phyloP scores from a whole-genome alignment of 768 basidiomycete species.

The Tubosaeta brunneosetosa region DNA sequence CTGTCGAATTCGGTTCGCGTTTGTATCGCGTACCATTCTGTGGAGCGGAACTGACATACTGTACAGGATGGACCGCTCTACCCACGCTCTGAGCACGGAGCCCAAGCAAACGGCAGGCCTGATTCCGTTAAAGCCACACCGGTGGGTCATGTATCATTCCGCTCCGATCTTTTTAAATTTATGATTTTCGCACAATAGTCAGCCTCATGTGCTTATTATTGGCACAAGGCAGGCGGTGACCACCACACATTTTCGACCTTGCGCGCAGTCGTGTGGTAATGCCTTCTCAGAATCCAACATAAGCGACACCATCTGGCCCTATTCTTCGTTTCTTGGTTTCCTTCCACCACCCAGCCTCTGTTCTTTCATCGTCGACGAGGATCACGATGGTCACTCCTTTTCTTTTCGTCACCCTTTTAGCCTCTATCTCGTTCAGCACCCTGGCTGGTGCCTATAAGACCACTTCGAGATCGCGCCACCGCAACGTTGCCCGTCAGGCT shows the following conservation, averaged over 20 bases:
- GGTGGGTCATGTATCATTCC: not conserved
- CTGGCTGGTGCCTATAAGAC: constrained; percentile 34
- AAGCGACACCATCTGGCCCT: not conserved
- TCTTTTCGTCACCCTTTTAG: constrained; percentile 31
- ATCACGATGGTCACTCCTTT: constrained; percentile 32
- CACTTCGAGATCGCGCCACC: constrained; percentile 27
- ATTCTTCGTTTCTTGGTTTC: not conserved
- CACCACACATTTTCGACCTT: not conserved
- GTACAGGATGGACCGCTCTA: not conserved
- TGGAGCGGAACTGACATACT: not conserved
- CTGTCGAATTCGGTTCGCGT: not conserved
- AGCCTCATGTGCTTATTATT: constrained; percentile 7
- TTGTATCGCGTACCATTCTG: not conserved
- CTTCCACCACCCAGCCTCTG: not conserved
- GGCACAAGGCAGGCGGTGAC: constrained; percentile 13
- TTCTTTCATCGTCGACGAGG: constrained; percentile 1
- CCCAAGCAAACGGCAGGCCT: not conserved
- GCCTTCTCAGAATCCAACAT: not conserved
- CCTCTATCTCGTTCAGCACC: constrained; percentile 31
- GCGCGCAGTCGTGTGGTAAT: constrained; percentile 2
- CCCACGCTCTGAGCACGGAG: not conserved
- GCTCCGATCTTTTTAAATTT: not conserved
- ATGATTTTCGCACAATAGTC: constrained; percentile 6
- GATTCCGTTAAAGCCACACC: not conserved
- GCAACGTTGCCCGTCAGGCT: constrained; percentile 18